Evolutionary conservation across 352 stramenopile species (phyloP), one percentile per base, ranked within the genome.

Genomic region (Globisporangium iwayamae): DNA sequence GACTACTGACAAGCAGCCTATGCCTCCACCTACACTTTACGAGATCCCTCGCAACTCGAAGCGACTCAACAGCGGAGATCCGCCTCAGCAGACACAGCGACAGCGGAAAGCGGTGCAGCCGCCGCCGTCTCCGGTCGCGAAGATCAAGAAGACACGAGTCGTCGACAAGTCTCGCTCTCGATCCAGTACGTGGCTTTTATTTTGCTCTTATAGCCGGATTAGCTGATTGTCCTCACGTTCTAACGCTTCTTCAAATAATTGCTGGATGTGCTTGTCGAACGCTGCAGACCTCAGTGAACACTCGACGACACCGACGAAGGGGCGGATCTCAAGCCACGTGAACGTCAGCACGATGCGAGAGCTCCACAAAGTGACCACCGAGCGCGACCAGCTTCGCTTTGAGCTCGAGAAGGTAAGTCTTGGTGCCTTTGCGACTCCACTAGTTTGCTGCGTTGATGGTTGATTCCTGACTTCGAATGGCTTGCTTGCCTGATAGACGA

Each of bases 341-440:
- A 66, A 61, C 9, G 70, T 79, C 8, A 72, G 66, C 34, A 70
- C 69, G 3, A 66, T 81, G 36, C 70, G 82, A 25, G 76, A 94
- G 47, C 76, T 94, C 11, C 82, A 89, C 14, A 74, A 76, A 11
- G 74, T 91, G 14, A 85, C 76, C 1, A 83, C 81, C 0, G 83
- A 93, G 46, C 73, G 83, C n/a, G 87, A 95, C 57, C 85, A 90
- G 51, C 76, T 95, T 3, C 81, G 77, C 4, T 87, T 88, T 52
- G 85, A 95, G 54, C 63, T 95, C 22, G 81, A 93, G 11, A 81
- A 76, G 73, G 78, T 88, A 22, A 22, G 51, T 10, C 6, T 34
- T 25, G 41, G 36, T 41, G 36, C 10, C 22, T 39, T 41, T 13
- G 32, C 7, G 32, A 36, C 7, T 36, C 32, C 32, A 36, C 32